Evolutionary conservation across 306 rosid species (phyloP), one percentile per base, ranked within the genome.

Genomic region (Corylus heterophylla): DNA sequence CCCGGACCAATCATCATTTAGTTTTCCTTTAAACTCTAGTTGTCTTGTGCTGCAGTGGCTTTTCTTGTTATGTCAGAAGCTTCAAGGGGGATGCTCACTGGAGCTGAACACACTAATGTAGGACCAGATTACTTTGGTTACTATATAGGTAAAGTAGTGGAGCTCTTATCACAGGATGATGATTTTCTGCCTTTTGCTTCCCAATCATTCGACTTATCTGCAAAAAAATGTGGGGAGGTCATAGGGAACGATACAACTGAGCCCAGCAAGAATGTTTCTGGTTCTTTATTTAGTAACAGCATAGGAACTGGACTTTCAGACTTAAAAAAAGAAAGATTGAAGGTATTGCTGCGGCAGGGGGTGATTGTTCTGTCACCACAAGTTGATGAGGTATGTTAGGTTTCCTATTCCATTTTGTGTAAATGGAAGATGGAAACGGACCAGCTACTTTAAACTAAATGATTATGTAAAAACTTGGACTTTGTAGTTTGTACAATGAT

Each of bases 41-140:
- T 83, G 59, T 35, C 78, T 35, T 80, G 11, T 88, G 81, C 74
- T 77, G 76, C 61, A 51, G 80, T 85, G 74, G 74, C 74, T 68
- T 87, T 78, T 71, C 76, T 72, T 83, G 89, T 82, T 82, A 94
- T 94, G 97, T 87, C 98, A 73, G 78, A 85, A 78, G 76, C 77
- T 58, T 74, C 87, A 20, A 78, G 72, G 78, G 85, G 80, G 76
- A 61, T 73, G 27, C 76, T 44, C 70, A 81, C 69, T 77, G 80
- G 83, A 61, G 80, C 76, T 58, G 87, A 81, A 76, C 70, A 27
- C 66, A 61, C 66, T 71, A 83, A 84, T 81, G 71, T 80, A 27
- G 95, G 91, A 79, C 97, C 97, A 52, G 97, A 94, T 88, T 88
- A 81, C 85, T 94, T 94, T 77, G 90, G 95, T 76, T 94, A 87